Percentiles rank a stretch among this genome's conserved stretches.
phyloP scores from a whole-genome alignment of 2,329 filamentous ascomycete species.

The Apiospora sp. region DNA sequence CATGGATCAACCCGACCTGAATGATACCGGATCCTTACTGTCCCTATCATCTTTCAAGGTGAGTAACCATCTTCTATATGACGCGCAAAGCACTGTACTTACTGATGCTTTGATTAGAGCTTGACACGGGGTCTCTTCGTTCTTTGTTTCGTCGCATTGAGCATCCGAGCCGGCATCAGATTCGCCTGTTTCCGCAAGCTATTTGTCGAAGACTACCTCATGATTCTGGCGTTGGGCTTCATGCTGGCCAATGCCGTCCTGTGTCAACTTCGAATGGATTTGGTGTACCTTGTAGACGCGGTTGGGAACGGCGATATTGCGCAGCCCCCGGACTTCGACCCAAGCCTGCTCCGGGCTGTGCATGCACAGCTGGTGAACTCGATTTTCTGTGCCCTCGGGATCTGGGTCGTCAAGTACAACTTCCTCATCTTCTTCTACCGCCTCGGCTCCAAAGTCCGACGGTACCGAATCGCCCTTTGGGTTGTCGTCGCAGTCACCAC shows the following conservation, averaged over 20 bases:
- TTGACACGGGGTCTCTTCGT: not conserved
- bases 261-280: not conserved
- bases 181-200: not conserved
- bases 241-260: not conserved
- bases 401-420: constrained; percentile 4
- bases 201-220: not conserved
- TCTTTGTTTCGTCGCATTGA: not conserved
- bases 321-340: not conserved
- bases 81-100: not conserved
- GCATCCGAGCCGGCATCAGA: not conserved
- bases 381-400: not conserved
- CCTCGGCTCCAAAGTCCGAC: not conserved
- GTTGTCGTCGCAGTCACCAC: not conserved
- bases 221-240: not conserved
- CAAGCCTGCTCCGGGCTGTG: not conserved
- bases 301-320: not conserved
- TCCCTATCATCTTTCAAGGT: not conserved
- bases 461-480: not conserved
- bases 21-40: not conserved
- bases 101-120: not conserved
- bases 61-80: not conserved
- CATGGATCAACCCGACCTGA: not conserved
- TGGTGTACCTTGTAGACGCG: not conserved
- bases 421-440: not conserved
- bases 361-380: not conserved